Evolutionary conservation across 2,329 filamentous ascomycete genomes (phyloP), one percentile per base, ranked within the genome.

Genomic region (Parastagonospora avenae): DNA sequence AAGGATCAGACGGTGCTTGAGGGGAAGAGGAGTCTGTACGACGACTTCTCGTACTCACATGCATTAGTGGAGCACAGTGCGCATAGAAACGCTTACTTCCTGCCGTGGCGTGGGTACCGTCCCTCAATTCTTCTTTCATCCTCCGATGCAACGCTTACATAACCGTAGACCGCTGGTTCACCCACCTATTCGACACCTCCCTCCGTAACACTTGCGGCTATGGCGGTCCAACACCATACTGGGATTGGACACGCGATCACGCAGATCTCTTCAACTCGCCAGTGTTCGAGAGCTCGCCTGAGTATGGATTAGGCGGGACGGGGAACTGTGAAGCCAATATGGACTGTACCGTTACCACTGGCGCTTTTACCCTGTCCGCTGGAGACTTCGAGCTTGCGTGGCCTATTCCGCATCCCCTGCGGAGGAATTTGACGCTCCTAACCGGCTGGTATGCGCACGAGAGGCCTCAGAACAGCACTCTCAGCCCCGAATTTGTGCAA

Each of bases 231-330:
- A 54, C 37, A 29, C 49, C 48, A 14, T 74, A 73, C 58, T 74
- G 70, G 70, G 70, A 74, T 50, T 74, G 72, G 72, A 63, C 63
- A 5, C 55, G 63, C 5, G 69, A 74, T 41, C 57, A 55, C 30
- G 52, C 51, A 15, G 52, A 60, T 49, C 50, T 69, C 11, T 56
- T 52, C 15, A 31, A 41, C 19, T 62, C 67, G 8, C 47, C 64
- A 35, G 52, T 71, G n/a, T 60, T 45, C 16, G 42, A 37, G 16
- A 30, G 38, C 12, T 62, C 67, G 5, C 43, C 64, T 24, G 52
- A 70, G n/a, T 46, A 46, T 24, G 44, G 44, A n/a, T 15, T 46
- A 14, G 44, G 44, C 14, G 19, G 44, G 31, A 46, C 44, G 10
- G 44, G 44, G n/a, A 35, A 40, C 44, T 40, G 35, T 15, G 44